phyloP scores from a whole-genome alignment of 495 filamentous ascomycete genomes.

The Haplographium delicatum region DNA sequence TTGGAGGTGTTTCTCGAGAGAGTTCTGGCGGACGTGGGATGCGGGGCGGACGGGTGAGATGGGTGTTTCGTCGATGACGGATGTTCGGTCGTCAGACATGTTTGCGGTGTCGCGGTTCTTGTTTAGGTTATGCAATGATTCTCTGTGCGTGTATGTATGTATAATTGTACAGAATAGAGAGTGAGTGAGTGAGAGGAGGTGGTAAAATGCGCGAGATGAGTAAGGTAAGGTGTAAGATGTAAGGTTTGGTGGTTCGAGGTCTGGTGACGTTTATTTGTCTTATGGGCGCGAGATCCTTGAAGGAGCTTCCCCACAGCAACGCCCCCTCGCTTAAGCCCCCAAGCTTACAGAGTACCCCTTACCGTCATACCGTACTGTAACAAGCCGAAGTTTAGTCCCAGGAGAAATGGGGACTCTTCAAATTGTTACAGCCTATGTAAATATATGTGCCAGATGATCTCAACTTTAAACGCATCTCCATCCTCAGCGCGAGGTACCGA shows the following conservation, averaged over 20 bases:
- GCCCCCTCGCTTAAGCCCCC: too few species aligned
- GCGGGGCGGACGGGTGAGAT: conserved; percentile 55
- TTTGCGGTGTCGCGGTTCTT: neutral
- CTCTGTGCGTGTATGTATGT: neutral
- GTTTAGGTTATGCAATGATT: neutral
- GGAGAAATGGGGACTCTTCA: too few species aligned
- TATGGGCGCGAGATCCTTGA: too few species aligned
- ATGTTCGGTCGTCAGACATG: conserved; percentile 8
- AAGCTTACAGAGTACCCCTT: too few species aligned
- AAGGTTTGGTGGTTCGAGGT: neutral
- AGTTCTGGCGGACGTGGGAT: conserved; percentile 65
- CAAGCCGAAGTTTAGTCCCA: too few species aligned
- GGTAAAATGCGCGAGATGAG: neutral
- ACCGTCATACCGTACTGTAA: too few species aligned
- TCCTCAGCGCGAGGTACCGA: too few species aligned
- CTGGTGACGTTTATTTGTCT: too few species aligned
- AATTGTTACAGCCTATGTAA: too few species aligned
- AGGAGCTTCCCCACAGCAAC: too few species aligned
- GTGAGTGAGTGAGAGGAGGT: neutral
- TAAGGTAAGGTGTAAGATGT: neutral
- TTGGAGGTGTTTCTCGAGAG: conserved; percentile 80
- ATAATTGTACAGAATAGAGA: neutral
- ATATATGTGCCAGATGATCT: too few species aligned
- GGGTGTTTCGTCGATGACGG: conserved; percentile 33
- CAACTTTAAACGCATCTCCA: too few species aligned